phyloP scores from a whole-genome alignment of 805 yeast genomes.

The Candida germanica region DNA sequence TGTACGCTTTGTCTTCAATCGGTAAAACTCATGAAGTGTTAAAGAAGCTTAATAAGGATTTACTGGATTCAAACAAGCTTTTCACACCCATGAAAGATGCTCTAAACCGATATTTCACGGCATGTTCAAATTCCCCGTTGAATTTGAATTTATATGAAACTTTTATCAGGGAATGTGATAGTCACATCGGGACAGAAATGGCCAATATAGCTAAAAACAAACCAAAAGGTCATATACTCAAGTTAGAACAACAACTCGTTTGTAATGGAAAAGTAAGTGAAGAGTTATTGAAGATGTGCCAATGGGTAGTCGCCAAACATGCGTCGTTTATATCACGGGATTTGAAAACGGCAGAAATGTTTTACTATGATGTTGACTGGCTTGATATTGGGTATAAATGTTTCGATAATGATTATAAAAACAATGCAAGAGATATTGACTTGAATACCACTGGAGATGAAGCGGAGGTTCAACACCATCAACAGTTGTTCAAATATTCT shows the following conservation, averaged over 20 bases:
- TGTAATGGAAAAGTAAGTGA: slow-evolving; percentile 59
- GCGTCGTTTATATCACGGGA: slow-evolving; percentile 40
- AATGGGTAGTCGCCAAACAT: slow-evolving; percentile 48
- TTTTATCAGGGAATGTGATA: slow-evolving; percentile 58
- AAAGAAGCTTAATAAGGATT: slow-evolving; percentile 54
- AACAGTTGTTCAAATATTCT: slow-evolving; percentile 3
- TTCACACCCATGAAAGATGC: slow-evolving; percentile 53
- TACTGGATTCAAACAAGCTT: slow-evolving; percentile 37
- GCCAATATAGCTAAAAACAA: slow-evolving; percentile 17
- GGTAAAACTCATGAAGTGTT: slow-evolving; percentile 58
- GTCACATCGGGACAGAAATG: slow-evolving; percentile 28
- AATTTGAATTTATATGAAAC: slow-evolving; percentile 56
- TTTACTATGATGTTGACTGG: slow-evolving; percentile 68
- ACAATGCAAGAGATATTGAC: neutral
- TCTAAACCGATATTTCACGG: slow-evolving; percentile 46
- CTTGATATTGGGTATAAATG: slow-evolving; percentile 30
- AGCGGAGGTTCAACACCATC: neutral
- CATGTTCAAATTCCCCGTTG: slow-evolving; percentile 51
- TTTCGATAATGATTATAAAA: slow-evolving; percentile 1
- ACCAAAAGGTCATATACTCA: slow-evolving; percentile 34
- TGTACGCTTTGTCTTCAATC: slow-evolving; percentile 65
- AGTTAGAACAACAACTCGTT: slow-evolving; percentile 58
- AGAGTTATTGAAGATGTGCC: slow-evolving; percentile 37
- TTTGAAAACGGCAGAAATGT: slow-evolving; percentile 51
- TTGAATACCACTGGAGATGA: neutral